Evolutionary conservation across 495 filamentous ascomycete species (phyloP).

Genomic region (Aspergillus egyptiacus): DNA sequence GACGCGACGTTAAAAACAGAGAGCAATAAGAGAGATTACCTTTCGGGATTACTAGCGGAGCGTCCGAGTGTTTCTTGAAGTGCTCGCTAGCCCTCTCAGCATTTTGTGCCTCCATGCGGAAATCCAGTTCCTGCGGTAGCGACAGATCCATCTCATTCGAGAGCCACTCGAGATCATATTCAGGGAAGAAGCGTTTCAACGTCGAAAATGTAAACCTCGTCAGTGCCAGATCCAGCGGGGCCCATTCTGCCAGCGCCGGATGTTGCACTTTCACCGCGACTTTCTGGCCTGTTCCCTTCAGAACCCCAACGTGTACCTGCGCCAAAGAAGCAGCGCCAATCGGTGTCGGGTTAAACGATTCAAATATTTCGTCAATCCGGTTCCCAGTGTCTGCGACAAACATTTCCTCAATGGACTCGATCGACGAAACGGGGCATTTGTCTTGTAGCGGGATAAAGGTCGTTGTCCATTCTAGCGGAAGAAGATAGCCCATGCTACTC

Average conservation of each 20-base stretch:
- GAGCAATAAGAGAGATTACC: constrained; percentile 32
- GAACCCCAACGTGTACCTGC: constrained; percentile 86
- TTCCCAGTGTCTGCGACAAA: constrained; percentile 76
- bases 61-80: constrained; percentile 61
- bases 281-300: constrained; percentile 75
- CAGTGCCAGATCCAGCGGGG: constrained; percentile 77
- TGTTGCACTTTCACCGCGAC: constrained; percentile 99
- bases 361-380: constrained; percentile 75
- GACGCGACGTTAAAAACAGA: background rate
- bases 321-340: constrained; percentile 92
- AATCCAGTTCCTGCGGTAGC: constrained; percentile 87
- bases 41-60: constrained; percentile 81
- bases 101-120: constrained; percentile 79
- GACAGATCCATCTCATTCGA: constrained; percentile 88
- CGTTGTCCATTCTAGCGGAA: constrained; percentile 89
- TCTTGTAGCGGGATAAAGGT: constrained; percentile 97
- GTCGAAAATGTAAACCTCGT: constrained; percentile 86
- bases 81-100: constrained; percentile 71
- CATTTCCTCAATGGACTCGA: constrained; percentile 82
- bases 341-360: constrained; percentile 68
- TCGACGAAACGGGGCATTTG: constrained; percentile 87
- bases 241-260: constrained; percentile 85
- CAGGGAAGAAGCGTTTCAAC: constrained; percentile 88
- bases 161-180: constrained; percentile 96
- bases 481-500: constrained; percentile 92